Evolutionary conservation across 2,329 filamentous ascomycete genomes (phyloP), one percentile per base, ranked within the genome.

Genomic region (Didymella pinodella): DNA sequence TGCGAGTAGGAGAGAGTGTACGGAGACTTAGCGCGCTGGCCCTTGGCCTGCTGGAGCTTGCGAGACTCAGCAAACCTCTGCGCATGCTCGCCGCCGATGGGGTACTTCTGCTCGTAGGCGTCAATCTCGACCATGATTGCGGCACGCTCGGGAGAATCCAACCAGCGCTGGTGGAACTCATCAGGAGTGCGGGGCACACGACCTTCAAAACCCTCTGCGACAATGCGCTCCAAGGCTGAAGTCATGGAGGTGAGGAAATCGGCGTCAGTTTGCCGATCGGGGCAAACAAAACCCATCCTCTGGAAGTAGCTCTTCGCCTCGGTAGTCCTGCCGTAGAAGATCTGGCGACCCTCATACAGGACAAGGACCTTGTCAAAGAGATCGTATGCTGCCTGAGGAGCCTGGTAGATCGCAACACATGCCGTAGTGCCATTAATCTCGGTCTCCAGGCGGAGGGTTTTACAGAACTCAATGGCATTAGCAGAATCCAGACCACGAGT

Each of bases 241-340:
- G 87, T 92, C 69, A 93, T 88, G 2, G 89, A 91, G 0, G 90
- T 93, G 32, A 93, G 77, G 75, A 93, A 94, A 73, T 94, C 91
- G 4, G 87, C 87, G 0, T 88, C 88, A 0, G 89, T 92, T 83
- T 88, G 86, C 14, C 90, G 84, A 22, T 86, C 83, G 0, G 90
- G 89, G 68, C 89, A 91, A 16, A 86, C 81, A 65, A 92, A 93
- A 0, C 91, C 91, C 34, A 93, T 80, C n/a, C 85, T 78, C 47
- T 87, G 76, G 63, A 93, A 93, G 71, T 90, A 93, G 28, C 82
- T 75, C 69, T 86, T 90, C 0, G 90, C 90, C 1, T 85, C 78
- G 4, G 84, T 82, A 0, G 85, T 82, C 0, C 81, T 81, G 2
- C 91, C 91, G 66, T 88, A 93, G 78, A 87, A 93, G 20, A 92